A percentile compares a stretch with the other conserved stretches of the same genome.
phyloP scores from a whole-genome alignment of 495 filamentous ascomycete species.

The Ramalina peruviana region DNA sequence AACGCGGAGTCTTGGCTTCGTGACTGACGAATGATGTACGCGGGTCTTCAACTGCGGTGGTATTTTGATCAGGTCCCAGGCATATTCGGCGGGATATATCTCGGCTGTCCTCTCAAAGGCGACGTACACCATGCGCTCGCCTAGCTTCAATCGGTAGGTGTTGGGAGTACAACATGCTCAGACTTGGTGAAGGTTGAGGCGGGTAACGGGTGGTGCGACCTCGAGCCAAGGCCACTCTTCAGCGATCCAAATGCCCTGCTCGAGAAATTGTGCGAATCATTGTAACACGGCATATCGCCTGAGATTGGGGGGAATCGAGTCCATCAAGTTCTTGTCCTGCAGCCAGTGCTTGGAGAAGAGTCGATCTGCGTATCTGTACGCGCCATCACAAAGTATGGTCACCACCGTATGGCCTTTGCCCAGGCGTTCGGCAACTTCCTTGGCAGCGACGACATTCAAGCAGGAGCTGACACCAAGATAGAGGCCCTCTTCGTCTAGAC shows the following conservation, averaged over 20 bases:
- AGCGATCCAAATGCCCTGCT: too few relatives aligned
- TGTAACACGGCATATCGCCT: constrained; percentile 87
- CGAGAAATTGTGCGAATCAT: constrained; percentile 22
- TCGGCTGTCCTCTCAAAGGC: too few relatives aligned
- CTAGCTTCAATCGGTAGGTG: too few relatives aligned
- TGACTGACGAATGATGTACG: background rate
- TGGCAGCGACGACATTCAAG: constrained; percentile 88
- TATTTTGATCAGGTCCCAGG: too few relatives aligned
- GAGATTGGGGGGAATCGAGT: constrained; percentile 71
- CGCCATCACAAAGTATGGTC: constrained; percentile 86
- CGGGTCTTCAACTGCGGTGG: too few relatives aligned
- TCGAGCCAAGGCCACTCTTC: too few relatives aligned
- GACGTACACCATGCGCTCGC: too few relatives aligned
- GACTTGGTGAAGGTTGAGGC: too few relatives aligned
- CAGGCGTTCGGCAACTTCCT: constrained; percentile 83
- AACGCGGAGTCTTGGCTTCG: background rate
- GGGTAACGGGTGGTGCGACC: too few relatives aligned
- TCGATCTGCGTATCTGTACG: constrained; percentile 89
- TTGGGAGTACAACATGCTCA: too few relatives aligned
- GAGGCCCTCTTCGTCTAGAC: constrained; percentile 89
- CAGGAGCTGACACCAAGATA: constrained; percentile 91
- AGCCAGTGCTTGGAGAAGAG: constrained; percentile 87
- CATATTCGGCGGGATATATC: too few relatives aligned
- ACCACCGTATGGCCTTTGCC: constrained; percentile 86
- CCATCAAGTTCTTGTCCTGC: constrained; percentile 64